A percentile compares a stretch with the other conserved stretches of the same genome.
Conservation (phyloP, 1,284 basidiomycete species). For the Pseudozyma hubeiensis region DNA sequence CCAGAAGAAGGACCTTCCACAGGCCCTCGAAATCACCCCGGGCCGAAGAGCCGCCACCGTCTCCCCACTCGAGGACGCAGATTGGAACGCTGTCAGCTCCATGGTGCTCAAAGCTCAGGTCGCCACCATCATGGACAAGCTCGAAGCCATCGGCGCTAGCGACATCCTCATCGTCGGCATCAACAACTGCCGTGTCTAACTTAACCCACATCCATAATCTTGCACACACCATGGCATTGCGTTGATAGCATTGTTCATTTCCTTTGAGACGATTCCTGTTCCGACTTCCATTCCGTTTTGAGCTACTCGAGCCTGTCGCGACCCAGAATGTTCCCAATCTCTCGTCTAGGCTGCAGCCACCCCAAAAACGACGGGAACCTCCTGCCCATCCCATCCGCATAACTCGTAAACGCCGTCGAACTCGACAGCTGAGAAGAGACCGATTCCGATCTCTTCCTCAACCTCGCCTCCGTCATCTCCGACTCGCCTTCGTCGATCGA, state of each 20-base stretch:
- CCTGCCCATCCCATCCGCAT: constrained; percentile 11
- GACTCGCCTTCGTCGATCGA: constrained; percentile 3
- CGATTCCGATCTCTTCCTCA: constrained; percentile 28
- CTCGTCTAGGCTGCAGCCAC: constrained; percentile 63
- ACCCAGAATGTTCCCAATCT: constrained; percentile 60
- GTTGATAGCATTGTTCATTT: neutral
- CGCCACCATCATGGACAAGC: constrained; percentile 90
- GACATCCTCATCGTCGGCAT: constrained; percentile 90
- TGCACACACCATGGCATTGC: neutral
- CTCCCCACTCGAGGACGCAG: constrained; percentile 80
- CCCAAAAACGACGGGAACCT: constrained; percentile 62
- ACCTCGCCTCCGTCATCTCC: neutral
- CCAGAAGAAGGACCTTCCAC: constrained; percentile 74
- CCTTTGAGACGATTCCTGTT: too few species aligned
- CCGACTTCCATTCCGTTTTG: too few species aligned
- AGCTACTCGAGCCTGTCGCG: constrained; percentile 46
- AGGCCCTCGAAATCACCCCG: constrained; percentile 82
- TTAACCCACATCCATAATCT: neutral
- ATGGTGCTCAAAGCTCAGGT: constrained; percentile 89
- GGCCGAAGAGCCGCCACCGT: constrained; percentile 91
- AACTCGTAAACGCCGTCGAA: constrained; percentile 26
- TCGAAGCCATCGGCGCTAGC: constrained; percentile 84
- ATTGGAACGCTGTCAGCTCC: constrained; percentile 89
- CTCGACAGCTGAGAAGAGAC: constrained; percentile 25
- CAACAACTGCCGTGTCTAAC: constrained; percentile 90